These are phyloP conservation scores for Quercus aquifolioides DNA, from an alignment of 306 rosid genomes.

Conservation along the genomic window DNA sequence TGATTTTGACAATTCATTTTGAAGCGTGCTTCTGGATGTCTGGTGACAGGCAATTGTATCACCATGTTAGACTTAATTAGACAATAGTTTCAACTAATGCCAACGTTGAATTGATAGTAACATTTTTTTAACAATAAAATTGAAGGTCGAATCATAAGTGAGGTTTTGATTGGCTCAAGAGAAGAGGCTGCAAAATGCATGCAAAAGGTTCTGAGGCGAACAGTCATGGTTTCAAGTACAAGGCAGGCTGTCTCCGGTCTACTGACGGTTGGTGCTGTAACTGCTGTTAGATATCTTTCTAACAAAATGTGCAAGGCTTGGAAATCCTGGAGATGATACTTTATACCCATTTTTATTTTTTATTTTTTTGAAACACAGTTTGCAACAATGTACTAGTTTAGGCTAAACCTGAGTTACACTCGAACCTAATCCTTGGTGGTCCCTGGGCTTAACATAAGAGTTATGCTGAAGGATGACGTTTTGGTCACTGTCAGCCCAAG, in stretches of 20 bases:
- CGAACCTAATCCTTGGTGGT: background rate
- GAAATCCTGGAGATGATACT: conserved; percentile 59
- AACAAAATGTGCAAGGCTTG: conserved; percentile 75
- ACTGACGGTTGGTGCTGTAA: conserved; percentile 68
- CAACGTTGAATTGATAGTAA: background rate
- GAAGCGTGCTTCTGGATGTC: background rate
- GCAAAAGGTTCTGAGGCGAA: conserved; percentile 59
- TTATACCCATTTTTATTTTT: background rate
- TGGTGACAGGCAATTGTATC: background rate
- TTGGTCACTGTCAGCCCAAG: background rate
- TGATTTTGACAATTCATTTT: background rate
- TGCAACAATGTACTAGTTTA: background rate
- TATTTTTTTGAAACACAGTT: too few species aligned
- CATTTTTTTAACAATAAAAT: background rate
- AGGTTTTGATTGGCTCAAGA: conserved; percentile 47
- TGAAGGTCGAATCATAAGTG: conserved; percentile 46
- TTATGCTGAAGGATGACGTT: background rate
- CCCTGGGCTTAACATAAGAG: background rate
- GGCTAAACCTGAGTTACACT: background rate
- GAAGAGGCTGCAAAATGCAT: conserved; percentile 72
- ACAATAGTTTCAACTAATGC: background rate
- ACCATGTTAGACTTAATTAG: conserved; percentile 5
- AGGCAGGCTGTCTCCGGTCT: conserved; percentile 86
- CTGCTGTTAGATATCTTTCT: conserved; percentile 59
- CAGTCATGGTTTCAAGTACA: conserved; percentile 83